Base-by-base conservation (phyloP, 2,329 filamentous ascomycete genomes). In the Apiospora aurea region DNA sequence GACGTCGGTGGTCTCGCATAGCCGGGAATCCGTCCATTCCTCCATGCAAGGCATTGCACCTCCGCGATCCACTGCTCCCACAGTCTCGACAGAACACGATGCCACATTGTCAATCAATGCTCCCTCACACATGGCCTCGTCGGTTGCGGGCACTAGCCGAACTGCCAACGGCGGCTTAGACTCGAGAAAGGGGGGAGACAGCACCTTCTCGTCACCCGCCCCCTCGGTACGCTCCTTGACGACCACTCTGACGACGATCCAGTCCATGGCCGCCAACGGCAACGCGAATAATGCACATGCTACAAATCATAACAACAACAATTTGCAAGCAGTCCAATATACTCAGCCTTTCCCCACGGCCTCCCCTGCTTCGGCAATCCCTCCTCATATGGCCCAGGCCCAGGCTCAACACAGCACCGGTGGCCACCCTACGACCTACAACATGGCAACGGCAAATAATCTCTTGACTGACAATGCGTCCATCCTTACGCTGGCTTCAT, bases 391-490 rank as follows among this genome's bases (percentile, higher is more conserved):
- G 41, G 88, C 86, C 1, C n/a, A 79, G 78, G 66, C 41, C 41
- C 66, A 68, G 72, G 79, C 83, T 73, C 75, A 82, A 78, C 78
- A 71, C 53, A 11, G 78, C 11, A 70, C 64, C 6, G 73, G 77
- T 18, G 79, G 84, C 69, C 88, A 91, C 76, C 92, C 92, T 2
- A 89, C 90, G 6, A 95, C 93, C 0, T 96, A 96, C 81, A 89
- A 87, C 69, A 89, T 88, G n/a, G 93, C 93, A 1, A 96, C 93
- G 0, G 93, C 94, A 70, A 95, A 95, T 82, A 94, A 94, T 77
- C 87, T 96, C 7, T 85, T 96, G 46, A 94, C 93, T 1, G 94
- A 97, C 80, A 94, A 97, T 79, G 94, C 94, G 29, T 96, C 93
- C 38, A 95, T 97, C 76, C 83, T 97, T 73, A 97, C 94, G 0